These are phyloP conservation scores for Gaeumannomyces sp. DNA, from an alignment of 2,329 filamentous ascomycete species.

Conservation along the genomic window DNA sequence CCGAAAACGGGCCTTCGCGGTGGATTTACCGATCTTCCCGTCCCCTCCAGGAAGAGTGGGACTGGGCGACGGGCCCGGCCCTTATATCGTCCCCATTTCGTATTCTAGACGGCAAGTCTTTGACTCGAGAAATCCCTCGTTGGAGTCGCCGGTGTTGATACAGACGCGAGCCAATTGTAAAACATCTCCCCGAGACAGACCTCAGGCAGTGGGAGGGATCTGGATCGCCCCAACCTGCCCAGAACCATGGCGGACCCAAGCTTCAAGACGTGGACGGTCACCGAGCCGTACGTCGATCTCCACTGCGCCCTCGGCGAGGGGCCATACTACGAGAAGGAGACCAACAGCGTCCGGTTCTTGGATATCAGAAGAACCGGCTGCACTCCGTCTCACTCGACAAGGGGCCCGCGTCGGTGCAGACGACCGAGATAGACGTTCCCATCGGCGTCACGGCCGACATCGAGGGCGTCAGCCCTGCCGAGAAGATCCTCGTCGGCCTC, in stretches of 20 bases:
- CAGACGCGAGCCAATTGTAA: neutral
- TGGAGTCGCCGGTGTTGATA: neutral
- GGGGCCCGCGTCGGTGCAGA: conserved; percentile 57
- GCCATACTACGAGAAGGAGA: conserved; percentile 63
- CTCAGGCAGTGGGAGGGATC: too few species aligned
- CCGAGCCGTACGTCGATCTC: conserved; percentile 51
- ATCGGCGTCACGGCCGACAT: conserved; percentile 74
- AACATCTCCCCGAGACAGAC: neutral
- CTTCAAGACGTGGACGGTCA: conserved; percentile 22
- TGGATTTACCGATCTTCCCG: neutral
- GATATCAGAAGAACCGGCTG: conserved; percentile 74
- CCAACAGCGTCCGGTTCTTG: conserved; percentile 65
- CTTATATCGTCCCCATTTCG: neutral
- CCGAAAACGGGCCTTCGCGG: neutral
- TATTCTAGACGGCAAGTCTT: neutral
- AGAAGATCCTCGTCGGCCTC: conserved; percentile 69
- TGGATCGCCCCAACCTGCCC: too few species aligned
- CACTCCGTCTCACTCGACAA: conserved; percentile 62
- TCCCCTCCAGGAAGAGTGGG: neutral
- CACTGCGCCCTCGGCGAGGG: conserved; percentile 67
- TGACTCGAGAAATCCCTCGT: neutral
- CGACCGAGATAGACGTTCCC: conserved; percentile 48
- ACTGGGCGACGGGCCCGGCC: neutral
- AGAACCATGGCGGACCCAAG: too few species aligned
- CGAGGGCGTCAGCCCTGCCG: conserved; percentile 50